Evolutionary conservation across 192 early-diverging fungal genomes (phyloP).

Genomic region (Coemansia sp.): DNA sequence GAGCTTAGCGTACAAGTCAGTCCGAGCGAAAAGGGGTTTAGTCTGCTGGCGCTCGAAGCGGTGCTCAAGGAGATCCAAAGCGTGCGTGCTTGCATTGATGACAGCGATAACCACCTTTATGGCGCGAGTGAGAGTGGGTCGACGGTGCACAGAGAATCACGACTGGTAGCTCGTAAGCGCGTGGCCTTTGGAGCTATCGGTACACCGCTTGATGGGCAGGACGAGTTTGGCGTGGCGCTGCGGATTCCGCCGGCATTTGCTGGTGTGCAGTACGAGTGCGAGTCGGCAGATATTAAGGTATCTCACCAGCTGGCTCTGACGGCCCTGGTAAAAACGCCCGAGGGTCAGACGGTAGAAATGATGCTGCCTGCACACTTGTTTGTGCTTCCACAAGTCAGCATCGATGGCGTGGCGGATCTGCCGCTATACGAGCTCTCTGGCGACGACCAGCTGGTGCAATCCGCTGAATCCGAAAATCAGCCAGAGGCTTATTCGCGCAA

Average conservation of each 20-base stretch:
- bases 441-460: constrained; percentile 19
- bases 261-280: constrained; percentile 18
- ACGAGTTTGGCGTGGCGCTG: constrained; percentile 5
- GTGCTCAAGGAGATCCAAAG: constrained; percentile 26
- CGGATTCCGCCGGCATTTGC: constrained; percentile 5
- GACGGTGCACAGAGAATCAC: constrained; percentile 7
- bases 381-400: constrained; percentile 18
- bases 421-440: constrained; percentile 19
- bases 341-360: constrained; percentile 16
- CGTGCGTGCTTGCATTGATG: neutral
- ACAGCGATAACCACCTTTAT: neutral
- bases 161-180: constrained; percentile 15
- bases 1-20: constrained; percentile 6
- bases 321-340: constrained; percentile 14
- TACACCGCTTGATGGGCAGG: neutral
- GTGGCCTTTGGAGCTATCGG: constrained; percentile 14
- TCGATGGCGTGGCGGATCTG: constrained; percentile 6
- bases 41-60: constrained; percentile 8
- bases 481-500: neutral
- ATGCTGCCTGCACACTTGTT: constrained; percentile 21
- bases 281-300: constrained; percentile 10
- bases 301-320: constrained; percentile 21
- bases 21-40: constrained; percentile 14
- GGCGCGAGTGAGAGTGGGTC: neutral
- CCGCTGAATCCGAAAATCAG: neutral